Evolutionary conservation across 371 early-diverging fungal genomes (phyloP), one percentile per base, ranked within the genome.

Genomic region (Mortierella sp.): DNA sequence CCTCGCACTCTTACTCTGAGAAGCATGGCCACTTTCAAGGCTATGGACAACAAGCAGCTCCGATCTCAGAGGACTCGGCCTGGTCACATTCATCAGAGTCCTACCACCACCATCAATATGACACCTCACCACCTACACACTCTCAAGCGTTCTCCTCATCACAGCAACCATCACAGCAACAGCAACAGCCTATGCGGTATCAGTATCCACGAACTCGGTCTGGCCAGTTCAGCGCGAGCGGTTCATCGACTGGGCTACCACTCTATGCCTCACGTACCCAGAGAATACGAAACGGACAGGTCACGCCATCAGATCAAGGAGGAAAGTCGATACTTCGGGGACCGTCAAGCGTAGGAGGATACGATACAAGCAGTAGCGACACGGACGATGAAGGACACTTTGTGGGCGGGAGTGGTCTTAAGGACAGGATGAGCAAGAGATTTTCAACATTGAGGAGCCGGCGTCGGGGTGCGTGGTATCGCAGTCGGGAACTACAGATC

Each of bases 171-270:
- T 41, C 37, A 39, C 65, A 46, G n/a, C 57, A 63, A 31, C 67
- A 60, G 37, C 67, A 59, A 51, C 70, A 52, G 34, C 67, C 67
- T 54, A 74, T 41, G 50, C 68, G 46, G 76, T 88, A 24, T 46
- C 63, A 51, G 67, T 87, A 57, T 34, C 70, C 52, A 34, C 83
- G 50, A 56, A 81, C 58, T 16, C 56, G 49, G 69, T 83, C 7
- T 61, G 78, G 22, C 63, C 78, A 34, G 29, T 19, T 46, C 49
- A 62, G 28, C 44, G 47, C 19, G 5, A 57, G 45, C 45, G 60
- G 65, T 57, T 40, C 58, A 10, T n/a, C 59, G 16, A 25, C 50
- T 0, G 52, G 60, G 17, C 59, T 74, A 34, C 74, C 74, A 8
- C 50, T 74, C 2, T 74, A 74, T 54, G 58, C 74, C 10, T 74